These are phyloP conservation scores for Trichophyton verrucosum DNA, from an alignment of 2,329 filamentous ascomycete genomes.

Conservation along the genomic window DNA sequence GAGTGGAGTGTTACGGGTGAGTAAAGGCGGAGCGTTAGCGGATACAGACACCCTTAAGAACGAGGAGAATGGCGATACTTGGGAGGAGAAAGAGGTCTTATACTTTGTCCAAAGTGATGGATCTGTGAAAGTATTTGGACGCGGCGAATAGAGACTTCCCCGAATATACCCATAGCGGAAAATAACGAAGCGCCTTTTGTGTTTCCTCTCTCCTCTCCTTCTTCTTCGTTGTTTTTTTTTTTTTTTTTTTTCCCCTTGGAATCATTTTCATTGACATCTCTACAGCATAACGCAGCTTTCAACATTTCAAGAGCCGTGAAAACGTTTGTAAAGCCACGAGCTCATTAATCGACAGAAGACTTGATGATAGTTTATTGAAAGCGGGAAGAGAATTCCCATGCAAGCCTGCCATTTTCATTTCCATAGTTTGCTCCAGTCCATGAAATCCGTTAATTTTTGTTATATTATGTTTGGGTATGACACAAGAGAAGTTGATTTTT, in stretches of 20 bases:
- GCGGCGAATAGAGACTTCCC: constrained; percentile 44
- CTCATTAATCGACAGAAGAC: not conserved
- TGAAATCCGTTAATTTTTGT: constrained; percentile 4
- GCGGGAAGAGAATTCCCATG: not conserved
- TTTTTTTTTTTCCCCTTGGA: not conserved
- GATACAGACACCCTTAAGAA: constrained; percentile 19
- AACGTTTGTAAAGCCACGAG: not conserved
- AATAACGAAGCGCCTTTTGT: too few relatives aligned
- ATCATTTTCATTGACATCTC: not conserved
- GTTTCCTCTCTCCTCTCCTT: not conserved
- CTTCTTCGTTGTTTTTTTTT: not conserved
- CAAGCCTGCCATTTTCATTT: not conserved
- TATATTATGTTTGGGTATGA: constrained; percentile 5
- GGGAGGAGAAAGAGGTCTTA: constrained; percentile 56
- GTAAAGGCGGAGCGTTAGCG: constrained; percentile 40
- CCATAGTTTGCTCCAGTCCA: constrained; percentile 2
- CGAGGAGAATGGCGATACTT: constrained; percentile 15
- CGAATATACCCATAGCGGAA: not conserved
- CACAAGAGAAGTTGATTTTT: not conserved
- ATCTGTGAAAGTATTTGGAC: constrained; percentile 68
- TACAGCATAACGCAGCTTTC: not conserved
- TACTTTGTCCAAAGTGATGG: constrained; percentile 74
- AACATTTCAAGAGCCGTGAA: not conserved
- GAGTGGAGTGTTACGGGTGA: constrained; percentile 72
- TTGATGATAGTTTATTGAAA: not conserved